Base-by-base conservation (phyloP, 83 land plant genomes). In the Picea mariana region DNA sequence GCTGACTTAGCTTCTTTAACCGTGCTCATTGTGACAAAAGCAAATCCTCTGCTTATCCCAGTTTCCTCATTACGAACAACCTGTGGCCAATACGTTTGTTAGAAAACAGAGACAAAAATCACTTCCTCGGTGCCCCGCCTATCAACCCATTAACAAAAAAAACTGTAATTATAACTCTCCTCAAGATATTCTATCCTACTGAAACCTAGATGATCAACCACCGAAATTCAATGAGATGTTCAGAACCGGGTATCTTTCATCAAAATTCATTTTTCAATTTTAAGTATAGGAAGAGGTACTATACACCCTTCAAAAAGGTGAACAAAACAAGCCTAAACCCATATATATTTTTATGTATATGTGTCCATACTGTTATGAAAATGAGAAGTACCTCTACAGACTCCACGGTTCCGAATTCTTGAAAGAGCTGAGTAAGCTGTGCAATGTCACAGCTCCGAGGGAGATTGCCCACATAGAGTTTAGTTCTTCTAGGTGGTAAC, bases 51-150 rank as follows among this genome's bases (percentile, higher is more conserved):
- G 40, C 86, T 88, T 21, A 83, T n/a, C 3, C 87, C 84, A 15
- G 87, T 85, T 64, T 83, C 87, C 24, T 83, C 76, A 69, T 83
- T 83, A 9, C 80, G 26, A 17, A 83, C 81, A 38, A 88, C 84
- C 87, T 88, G 67, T 34, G 76, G 34, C 52, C n/a, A 12, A 3
- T 34, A 26, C 0, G 7, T 17, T 44, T 21, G 17, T 52, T 11
- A 75, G 34, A 75, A 49, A 52, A 5, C 0, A 24, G 21, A 75
- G 0, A 26, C 34, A 11, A 11, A 52, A 2, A 12, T 55, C 38
- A 23, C 27, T 67, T 67, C 15, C 58, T 55, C 58, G 58, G 58
- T 55, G 15, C 58, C n/a, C n/a, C n/a, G n/a, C n/a, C n/a, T n/a
- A n/a, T n/a, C n/a, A n/a, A n/a, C n/a, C n/a, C n/a, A n/a, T n/a